Base-by-base conservation (phyloP, 2,329 filamentous ascomycete genomes). In the Metarhizium robertsii region DNA sequence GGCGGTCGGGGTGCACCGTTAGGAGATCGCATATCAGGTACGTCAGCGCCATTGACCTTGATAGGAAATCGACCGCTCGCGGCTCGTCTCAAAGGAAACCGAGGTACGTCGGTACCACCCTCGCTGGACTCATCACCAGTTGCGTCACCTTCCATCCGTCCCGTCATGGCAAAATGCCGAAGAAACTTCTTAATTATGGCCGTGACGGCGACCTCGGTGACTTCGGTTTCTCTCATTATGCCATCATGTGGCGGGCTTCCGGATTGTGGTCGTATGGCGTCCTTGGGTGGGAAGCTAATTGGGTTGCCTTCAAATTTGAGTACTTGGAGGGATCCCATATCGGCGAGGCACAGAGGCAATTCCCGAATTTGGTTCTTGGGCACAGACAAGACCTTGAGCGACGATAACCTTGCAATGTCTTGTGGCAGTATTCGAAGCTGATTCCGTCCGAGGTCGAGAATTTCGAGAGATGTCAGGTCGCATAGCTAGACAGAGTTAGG, bases 291-390 rank as follows among this genome's bases (percentile, higher is more conserved):
- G 63, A 92, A 92, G 57, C 79, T 81, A 57, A 96, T 81, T 8
- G 89, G 89, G 63, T 96, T 96, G 49, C 90, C 90, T 56, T 92
- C 88, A 40, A 96, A 83, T 69, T 95, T 96, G 55, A 97, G 78
- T 61, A 95, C 88, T 67, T 92, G 89, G 57, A 97, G 74, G 55
- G 90, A 94, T 55, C 81, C 85, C 88, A 96, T 95, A 60, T 96
- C 91, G 54, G 89, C 90, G 25, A 97, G 74, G 61, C 89, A 92
- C 6, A 88, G 74, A 1, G 92, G 92, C 18, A 97, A 75, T 62
- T 92, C 86, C 60, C 90, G 85, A 62, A 97, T 90, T 57, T 87
- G 83, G 68, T 96, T 96, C 66, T 88, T 89, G 62, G 89, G 87
- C 40, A 96, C 81, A 2, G 91, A 92, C 54, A 97, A 77, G 16